Base-by-base conservation (phyloP, 352 stramenopile genomes). In the Globisporangium canariense region DNA sequence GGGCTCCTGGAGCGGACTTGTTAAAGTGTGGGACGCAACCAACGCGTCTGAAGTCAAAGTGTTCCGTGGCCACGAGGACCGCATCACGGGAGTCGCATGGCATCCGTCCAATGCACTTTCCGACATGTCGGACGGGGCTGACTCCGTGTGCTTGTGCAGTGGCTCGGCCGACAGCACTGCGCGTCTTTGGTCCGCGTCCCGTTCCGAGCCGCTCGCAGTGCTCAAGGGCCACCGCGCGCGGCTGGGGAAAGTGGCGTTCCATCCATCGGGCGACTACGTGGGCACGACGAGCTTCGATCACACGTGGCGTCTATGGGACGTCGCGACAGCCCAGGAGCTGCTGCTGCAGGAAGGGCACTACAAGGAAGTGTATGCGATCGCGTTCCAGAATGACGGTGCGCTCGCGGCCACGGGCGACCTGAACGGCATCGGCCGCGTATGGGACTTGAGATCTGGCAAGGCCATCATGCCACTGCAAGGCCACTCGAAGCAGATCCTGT, bases 251-350 rank as follows among this genome's bases (percentile, higher is more conserved):
- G 86, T 98, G 25, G 94, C 89, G 8, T 99, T 98, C 69, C 97
- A 99, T 77, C 96, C 97, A 4, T 75, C 86, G n/a, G 94, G 96
- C 14, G 69, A 89, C 46, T 94, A 93, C 67, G 77, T 99, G 6
- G 96, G 84, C 28, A 99, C 95, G 8, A 98, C 96, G 10, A 98
- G 90, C 71, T 98, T 98, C 68, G 97, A 99, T 74, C 89, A 98
- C 65, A 98, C 96, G 22, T 99, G 96, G 96, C 80, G 97, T n/a
- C 80, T 99, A 16, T 99, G 96, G 97, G 97, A 99, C 73, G 81
- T 98, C 14, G 88, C 97, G 38, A 97, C 90, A 1, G 86, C 81
- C 8, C 81, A 90, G 46, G 92, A 97, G 64, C 72, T 99, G 51
- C 69, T 99, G 40, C 65, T 99, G 14, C 97, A 99, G 71, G 97